Evolutionary conservation across 1,284 basidiomycete genomes (phyloP).

Genomic region (Melampsora americana): DNA sequence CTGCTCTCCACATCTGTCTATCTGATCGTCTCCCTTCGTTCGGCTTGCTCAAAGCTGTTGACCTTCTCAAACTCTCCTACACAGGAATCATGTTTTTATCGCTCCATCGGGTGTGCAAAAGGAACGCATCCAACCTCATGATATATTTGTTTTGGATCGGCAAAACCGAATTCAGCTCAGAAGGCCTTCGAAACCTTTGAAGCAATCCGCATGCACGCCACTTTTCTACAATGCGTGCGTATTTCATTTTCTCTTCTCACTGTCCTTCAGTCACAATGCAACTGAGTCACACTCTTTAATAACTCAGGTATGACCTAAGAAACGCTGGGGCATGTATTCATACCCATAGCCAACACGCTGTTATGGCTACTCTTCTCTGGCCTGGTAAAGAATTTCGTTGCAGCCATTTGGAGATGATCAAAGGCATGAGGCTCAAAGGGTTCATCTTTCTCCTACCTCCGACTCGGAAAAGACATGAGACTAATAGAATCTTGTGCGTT

Average conservation of each 20-base stretch:
- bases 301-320: conserved; percentile 61
- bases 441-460: neutral
- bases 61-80: neutral
- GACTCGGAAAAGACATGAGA: too few species aligned
- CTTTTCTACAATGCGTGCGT: conserved; percentile 79
- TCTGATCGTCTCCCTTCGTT: conserved; percentile 26
- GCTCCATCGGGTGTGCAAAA: conserved; percentile 85
- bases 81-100: conserved; percentile 72
- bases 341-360: conserved; percentile 70
- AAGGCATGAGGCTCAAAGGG: conserved; percentile 73
- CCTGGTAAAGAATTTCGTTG: conserved; percentile 62
- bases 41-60: neutral
- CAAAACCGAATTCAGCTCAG: conserved; percentile 63
- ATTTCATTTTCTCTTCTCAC: neutral
- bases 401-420: conserved; percentile 68
- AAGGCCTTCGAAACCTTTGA: conserved; percentile 57
- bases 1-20: neutral
- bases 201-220: conserved; percentile 77
- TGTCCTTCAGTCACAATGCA: neutral
- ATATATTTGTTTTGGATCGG: conserved; percentile 76
- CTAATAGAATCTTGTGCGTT: too few species aligned
- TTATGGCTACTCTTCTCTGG: conserved; percentile 77
- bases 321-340: conserved; percentile 78
- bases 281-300: neutral
- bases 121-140: conserved; percentile 70